These are phyloP conservation scores for Mycena belliarum DNA, from an alignment of 768 basidiomycete genomes.

Conservation along the genomic window DNA sequence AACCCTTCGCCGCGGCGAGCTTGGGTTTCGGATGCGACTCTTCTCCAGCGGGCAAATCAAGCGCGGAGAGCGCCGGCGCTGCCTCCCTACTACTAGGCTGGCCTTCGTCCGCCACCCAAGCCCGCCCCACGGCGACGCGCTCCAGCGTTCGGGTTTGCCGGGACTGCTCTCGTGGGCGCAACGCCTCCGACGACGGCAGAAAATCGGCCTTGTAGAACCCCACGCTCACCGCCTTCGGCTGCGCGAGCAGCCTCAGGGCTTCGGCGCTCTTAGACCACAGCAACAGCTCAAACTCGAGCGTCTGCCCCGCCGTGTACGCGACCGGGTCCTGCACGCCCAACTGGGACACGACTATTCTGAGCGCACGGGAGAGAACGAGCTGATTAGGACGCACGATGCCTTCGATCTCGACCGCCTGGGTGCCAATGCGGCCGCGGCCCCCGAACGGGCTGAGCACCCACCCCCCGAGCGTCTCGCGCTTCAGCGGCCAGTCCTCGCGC, in stretches of 20 bases:
- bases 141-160: slow-evolving; percentile 13
- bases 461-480: slow-evolving; percentile 20
- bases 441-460: slow-evolving; percentile 24
- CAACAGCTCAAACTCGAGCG: slow-evolving; percentile 9
- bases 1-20: background rate
- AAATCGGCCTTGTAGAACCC: slow-evolving; percentile 17
- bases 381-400: slow-evolving; percentile 9
- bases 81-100: slow-evolving; percentile 8
- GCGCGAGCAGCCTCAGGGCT: slow-evolving; percentile 16
- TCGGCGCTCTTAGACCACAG: slow-evolving; percentile 21
- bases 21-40: background rate
- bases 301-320: slow-evolving; percentile 12
- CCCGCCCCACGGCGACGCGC: slow-evolving; percentile 9
- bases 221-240: slow-evolving; percentile 18
- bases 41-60: background rate
- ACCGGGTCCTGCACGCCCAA: slow-evolving; percentile 20
- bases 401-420: slow-evolving; percentile 17
- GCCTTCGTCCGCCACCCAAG: slow-evolving; percentile 14
- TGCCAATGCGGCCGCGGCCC: slow-evolving; percentile 17
- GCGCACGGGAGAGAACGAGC: background rate
- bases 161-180: slow-evolving; percentile 20
- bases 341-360: background rate
- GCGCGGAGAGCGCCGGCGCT: background rate
- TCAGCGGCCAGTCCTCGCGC: slow-evolving; percentile 24
- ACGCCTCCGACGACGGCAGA: slow-evolving; percentile 20